Evolutionary conservation across 768 basidiomycete genomes (phyloP).

Genomic region (Leccinum rimulosum): DNA sequence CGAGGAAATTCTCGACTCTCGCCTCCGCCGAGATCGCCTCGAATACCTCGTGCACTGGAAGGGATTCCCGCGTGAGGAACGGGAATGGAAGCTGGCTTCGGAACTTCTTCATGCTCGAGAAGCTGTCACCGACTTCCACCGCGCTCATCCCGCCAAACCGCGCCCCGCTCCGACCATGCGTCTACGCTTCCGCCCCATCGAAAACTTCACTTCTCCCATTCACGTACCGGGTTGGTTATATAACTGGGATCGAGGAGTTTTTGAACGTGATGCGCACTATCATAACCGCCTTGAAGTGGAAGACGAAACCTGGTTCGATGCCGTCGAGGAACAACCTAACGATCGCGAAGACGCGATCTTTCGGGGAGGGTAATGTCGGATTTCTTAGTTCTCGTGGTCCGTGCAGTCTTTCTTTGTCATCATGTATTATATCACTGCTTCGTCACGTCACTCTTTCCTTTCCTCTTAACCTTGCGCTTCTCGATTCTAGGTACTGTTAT

Average conservation of each 20-base stretch:
- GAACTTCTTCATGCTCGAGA: slow-evolving; percentile 11
- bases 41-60: too few species aligned
- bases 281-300: too few species aligned
- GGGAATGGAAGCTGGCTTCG: too few species aligned
- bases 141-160: background rate
- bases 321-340: background rate
- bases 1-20: too few species aligned
- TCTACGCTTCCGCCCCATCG: background rate
- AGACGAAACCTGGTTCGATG: background rate
- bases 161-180: background rate
- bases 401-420: background rate
- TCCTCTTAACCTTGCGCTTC: too few species aligned
- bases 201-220: background rate
- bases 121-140: slow-evolving; percentile 10
- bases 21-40: too few species aligned
- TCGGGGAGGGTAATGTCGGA: background rate
- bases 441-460: too few species aligned
- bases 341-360: background rate
- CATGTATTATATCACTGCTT: too few species aligned
- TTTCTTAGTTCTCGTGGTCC: background rate
- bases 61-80: too few species aligned
- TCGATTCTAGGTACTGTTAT: too few species aligned
- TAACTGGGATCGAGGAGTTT: background rate
- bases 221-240: background rate
- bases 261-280: background rate